Base-by-base conservation (phyloP, 306 rosid species). In the Purshia tridentata region DNA sequence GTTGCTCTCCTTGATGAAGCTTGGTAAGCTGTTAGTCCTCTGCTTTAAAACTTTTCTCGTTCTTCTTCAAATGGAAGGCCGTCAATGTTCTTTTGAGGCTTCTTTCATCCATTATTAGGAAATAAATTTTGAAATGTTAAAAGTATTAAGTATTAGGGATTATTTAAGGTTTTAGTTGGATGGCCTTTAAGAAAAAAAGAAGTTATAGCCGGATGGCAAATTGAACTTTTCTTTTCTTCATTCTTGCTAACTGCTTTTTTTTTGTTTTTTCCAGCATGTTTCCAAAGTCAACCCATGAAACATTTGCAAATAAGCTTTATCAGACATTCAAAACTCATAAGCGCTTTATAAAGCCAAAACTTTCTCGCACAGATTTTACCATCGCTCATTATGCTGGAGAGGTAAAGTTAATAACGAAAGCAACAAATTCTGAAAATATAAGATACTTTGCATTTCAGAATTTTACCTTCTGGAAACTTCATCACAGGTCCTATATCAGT, bases 1-100 rank as follows among this genome's bases (percentile, higher is more conserved):
- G 69, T 95, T 65, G 96, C 98, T 84, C 98, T 95, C 72, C 99
- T 95, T 66, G 99, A 95, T 60, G 99, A 95, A 90, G 99, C 99
- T 74, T 95, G 99, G 99, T 95, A 90, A 85, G 72, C 53, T 72
- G 61, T 74, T 62, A 47, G 79, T 67, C 75, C 52, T 29, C n/a
- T 46, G 13, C 67, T 58, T 18, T 73, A 9, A 18, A 65, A 55
- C n/a, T 48, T 41, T 40, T 65, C 13, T 8, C 46, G 63, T 79
- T 58, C 39, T 65, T 67, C 19, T 42, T 60, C 54, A 39, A 52
- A 77, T 12, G 66, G 69, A 72, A 49, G 46, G 61, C 46, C 18
- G 51, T 67, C 54, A 42, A 65, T 20, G 69, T 56, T 77, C 68
- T 22, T 18, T 70, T 76, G 60, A 83, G 65, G 70, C 65, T 58